Percentiles rank a stretch among this genome's conserved stretches.
Conservation (phyloP, 768 basidiomycete species). For the Suillus americanus region DNA sequence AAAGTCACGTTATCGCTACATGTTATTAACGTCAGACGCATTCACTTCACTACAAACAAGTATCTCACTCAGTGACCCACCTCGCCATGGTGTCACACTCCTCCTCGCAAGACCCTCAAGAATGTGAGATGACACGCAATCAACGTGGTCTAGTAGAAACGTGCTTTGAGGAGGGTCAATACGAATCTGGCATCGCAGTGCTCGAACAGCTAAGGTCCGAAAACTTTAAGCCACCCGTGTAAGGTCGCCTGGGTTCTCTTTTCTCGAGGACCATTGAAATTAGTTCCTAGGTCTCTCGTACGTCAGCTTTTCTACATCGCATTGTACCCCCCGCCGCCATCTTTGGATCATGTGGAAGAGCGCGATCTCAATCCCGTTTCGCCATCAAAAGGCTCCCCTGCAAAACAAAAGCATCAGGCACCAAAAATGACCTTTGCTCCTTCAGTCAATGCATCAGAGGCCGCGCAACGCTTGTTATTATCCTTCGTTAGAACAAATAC, state of each 20-base stretch:
- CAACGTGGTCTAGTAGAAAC: conserved; percentile 64
- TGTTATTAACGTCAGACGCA: not conserved
- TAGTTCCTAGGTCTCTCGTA: conserved; percentile 50
- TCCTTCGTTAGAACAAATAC: conserved; percentile 58
- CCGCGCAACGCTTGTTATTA: conserved; percentile 53
- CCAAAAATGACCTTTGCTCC: conserved; percentile 42
- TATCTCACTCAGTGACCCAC: not conserved
- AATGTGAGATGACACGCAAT: conserved; percentile 46
- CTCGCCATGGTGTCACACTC: not conserved
- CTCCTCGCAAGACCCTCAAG: conserved; percentile 14
- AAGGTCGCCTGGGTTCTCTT: conserved; percentile 25
- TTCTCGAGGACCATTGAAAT: not conserved
- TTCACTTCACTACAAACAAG: not conserved
- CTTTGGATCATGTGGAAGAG: conserved; percentile 16
- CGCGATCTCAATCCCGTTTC: conserved; percentile 27
- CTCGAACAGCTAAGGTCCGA: conserved; percentile 62
- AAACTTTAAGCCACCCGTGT: conserved; percentile 60
- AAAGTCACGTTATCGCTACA: not conserved
- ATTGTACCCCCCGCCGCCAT: conserved; percentile 51
- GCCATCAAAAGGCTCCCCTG: conserved; percentile 44
- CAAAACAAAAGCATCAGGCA: conserved; percentile 44
- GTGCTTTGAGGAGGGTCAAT: conserved; percentile 77
- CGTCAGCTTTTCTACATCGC: conserved; percentile 70
- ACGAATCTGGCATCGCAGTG: conserved; percentile 62
- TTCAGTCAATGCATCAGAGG: conserved; percentile 44